Evolutionary conservation across 208 protist species (phyloP).

Genomic region (Trichomonas vaginalis): DNA sequence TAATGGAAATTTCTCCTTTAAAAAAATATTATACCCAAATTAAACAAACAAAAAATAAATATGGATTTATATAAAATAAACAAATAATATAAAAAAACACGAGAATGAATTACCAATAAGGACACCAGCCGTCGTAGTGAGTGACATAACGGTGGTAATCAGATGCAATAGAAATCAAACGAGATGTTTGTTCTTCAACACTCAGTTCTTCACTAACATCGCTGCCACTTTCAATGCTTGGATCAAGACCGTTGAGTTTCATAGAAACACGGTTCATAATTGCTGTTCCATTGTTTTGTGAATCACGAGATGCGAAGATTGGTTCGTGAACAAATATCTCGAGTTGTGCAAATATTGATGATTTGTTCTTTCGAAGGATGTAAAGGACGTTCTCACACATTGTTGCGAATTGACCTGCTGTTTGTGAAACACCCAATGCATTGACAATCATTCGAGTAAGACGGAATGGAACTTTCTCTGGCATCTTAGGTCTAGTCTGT

Average conservation of each 20-base stretch:
- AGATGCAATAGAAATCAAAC: background rate
- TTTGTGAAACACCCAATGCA: conserved; percentile 35
- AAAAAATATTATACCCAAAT: too few relatives aligned
- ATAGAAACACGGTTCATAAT: background rate
- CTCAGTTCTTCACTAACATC: background rate
- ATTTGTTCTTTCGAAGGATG: conserved; percentile 26
- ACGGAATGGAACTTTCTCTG: conserved; percentile 40
- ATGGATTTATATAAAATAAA: too few relatives aligned
- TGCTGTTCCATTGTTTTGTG: background rate
- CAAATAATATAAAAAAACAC: too few relatives aligned
- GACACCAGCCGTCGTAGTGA: background rate
- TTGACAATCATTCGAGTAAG: conserved; percentile 44
- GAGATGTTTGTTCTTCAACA: background rate
- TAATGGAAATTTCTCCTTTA: too few relatives aligned
- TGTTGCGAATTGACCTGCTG: conserved; percentile 60
- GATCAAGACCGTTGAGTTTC: background rate
- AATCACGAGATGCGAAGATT: conserved; percentile 4
- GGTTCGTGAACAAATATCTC: conserved; percentile 36
- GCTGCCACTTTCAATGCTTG: background rate
- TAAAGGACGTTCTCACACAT: conserved; percentile 52
- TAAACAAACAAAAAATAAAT: too few relatives aligned
- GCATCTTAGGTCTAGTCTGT: conserved; percentile 17
- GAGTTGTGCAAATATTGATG: conserved; percentile 25
- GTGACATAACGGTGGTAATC: background rate
- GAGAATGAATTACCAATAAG: background rate